phyloP scores from a whole-genome alignment of 148 eudicot species.

The Rhododendron mucronatum region DNA sequence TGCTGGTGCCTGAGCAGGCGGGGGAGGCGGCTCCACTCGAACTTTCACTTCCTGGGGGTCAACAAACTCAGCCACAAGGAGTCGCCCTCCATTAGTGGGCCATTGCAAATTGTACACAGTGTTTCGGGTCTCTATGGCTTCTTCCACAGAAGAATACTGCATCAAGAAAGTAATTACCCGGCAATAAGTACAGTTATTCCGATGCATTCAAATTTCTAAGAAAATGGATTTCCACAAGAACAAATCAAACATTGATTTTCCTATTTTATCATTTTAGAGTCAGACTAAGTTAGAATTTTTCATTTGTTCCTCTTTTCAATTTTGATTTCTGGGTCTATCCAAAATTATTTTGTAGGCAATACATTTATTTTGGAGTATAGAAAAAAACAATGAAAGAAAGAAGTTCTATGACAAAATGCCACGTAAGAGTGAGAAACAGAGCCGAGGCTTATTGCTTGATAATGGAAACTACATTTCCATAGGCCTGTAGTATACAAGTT shows the following conservation, averaged over 20 bases:
- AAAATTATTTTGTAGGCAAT: background rate
- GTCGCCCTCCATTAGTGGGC: constrained; percentile 91
- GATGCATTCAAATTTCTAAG: background rate
- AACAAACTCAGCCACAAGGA: constrained; percentile 80
- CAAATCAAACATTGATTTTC: background rate
- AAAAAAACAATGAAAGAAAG: background rate
- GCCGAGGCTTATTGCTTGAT: background rate
- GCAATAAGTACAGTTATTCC: background rate
- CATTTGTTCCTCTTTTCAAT: background rate
- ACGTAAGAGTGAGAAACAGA: background rate
- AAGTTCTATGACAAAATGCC: background rate
- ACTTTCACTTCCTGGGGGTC: constrained; percentile 80
- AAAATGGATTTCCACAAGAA: background rate
- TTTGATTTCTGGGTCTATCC: background rate
- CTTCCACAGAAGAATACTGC: constrained; percentile 85
- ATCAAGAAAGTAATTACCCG: background rate
- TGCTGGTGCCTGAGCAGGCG: constrained; percentile 30
- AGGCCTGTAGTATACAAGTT: background rate
- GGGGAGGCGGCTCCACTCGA: constrained; percentile 47
- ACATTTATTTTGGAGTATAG: background rate
- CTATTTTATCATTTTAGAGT: background rate
- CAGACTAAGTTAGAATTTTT: no score
- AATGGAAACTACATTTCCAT: background rate
- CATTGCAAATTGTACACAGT: constrained; percentile 85
- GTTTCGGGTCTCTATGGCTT: constrained; percentile 82